Evolutionary conservation across 1,284 basidiomycete genomes (phyloP), one percentile per base, ranked within the genome.

Genomic region (Meripilus lineatus): DNA sequence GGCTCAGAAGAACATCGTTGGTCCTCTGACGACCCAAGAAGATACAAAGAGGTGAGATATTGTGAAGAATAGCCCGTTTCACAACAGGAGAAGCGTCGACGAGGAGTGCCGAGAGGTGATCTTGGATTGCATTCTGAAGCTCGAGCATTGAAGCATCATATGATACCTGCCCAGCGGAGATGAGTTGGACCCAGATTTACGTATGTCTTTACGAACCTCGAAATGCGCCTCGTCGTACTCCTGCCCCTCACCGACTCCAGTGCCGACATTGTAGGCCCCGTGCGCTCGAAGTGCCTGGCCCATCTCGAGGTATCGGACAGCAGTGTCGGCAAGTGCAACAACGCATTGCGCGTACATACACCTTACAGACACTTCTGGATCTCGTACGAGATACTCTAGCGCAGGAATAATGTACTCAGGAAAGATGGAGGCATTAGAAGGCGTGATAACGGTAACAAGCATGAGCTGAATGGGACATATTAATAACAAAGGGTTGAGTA

Each of bases 331-430:
- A 1, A 99, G 71, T 13, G 83, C 77, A 0, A 88, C 84, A 17
- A 99, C 82, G 51, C 86, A 89, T 51, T 90, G 85, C 0, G 93
- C 94, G 63, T 93, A 94, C 24, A 84, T 86, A 48, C 84, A 85
- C 26, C 96, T 79, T 1, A 98, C 94, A n/a, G 84, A 85, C 0
- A 91, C 76, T 50, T 95, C 93, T 0, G 81, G 67, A 59, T 99
- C 96, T 32, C 79, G 76, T 0, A 87, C 78, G 4, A 99, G 73
- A 50, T 90, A 82, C 24, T 80, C 77, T 54, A 93, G 79, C 56
- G 95, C 92, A 1, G 94, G 95, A 22, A 99, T 79, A 47, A 99
- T 85, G 63, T 98, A 99, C 64, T 98, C 95, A 0, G 92, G 86
- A 57, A 98, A 90, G 20, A 97, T 87, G 38, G 82, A 74, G 52